Conservation (phyloP, 371 early-diverging fungal species). For the Quaeritorhiza haematococci region DNA sequence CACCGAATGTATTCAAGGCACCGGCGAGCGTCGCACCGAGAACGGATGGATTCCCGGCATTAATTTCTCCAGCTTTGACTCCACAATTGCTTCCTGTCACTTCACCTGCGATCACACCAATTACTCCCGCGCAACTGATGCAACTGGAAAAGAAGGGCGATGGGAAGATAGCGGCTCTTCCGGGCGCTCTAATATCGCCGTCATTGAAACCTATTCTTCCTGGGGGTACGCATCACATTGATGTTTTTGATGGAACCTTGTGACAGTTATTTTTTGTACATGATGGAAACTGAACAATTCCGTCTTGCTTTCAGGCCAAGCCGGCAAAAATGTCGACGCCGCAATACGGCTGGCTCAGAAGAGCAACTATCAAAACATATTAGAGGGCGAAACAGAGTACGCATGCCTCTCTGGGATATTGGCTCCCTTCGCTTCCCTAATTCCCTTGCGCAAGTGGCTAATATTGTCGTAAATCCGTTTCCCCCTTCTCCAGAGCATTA, state of each 20-base stretch:
- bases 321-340: constrained; percentile 44
- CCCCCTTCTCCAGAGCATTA: constrained; percentile 30
- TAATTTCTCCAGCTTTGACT: constrained; percentile 5
- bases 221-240: too few relatives aligned
- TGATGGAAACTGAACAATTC: too few relatives aligned
- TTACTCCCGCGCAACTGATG: constrained; percentile 64
- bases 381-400: constrained; percentile 76
- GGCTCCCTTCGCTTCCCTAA: not conserved
- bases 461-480: not conserved
- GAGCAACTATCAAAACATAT: constrained; percentile 79
- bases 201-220: too few relatives aligned
- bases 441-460: not conserved
- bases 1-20: not conserved
- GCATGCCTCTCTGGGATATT: not conserved
- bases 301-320: too few relatives aligned
- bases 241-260: too few relatives aligned
- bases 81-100: constrained; percentile 3
- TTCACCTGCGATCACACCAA: constrained; percentile 45
- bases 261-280: too few relatives aligned
- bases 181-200: too few relatives aligned
- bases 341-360: constrained; percentile 60
- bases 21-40: not conserved
- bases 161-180: too few relatives aligned
- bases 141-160: too few relatives aligned
- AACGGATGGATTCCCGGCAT: not conserved